These are phyloP conservation scores for Peronospora belbahrii DNA, from an alignment of 352 stramenopile species.

Conservation along the genomic window DNA sequence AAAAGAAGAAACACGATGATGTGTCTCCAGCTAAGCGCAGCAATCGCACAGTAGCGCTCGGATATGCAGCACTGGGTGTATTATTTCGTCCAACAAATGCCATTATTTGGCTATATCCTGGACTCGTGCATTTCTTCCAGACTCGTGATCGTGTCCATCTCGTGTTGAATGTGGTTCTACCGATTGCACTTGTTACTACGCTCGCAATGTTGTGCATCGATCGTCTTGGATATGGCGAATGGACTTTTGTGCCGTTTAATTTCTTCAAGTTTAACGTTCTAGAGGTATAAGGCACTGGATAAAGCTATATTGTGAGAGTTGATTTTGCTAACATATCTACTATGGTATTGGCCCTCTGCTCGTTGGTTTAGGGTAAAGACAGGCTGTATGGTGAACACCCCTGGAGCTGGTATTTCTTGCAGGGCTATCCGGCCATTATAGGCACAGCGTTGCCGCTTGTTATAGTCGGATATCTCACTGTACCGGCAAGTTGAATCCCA, in stretches of 20 bases:
- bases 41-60: conserved; percentile 39
- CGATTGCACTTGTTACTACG: conserved; percentile 49
- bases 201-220: conserved; percentile 67
- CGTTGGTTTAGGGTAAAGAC: conserved; percentile 51
- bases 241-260: conserved; percentile 82
- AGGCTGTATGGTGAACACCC: conserved; percentile 73
- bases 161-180: conserved; percentile 40
- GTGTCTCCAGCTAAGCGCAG: conserved; percentile 15
- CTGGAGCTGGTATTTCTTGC: conserved; percentile 80
- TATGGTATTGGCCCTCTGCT: not conserved
- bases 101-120: conserved; percentile 70
- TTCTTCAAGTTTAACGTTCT: conserved; percentile 86
- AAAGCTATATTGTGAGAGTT: not conserved
- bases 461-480: conserved; percentile 51
- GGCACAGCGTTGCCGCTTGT: conserved; percentile 40
- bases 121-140: conserved; percentile 44
- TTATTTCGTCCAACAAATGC: conserved; percentile 78
- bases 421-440: conserved; percentile 68
- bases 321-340: not conserved
- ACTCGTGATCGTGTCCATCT: conserved; percentile 32
- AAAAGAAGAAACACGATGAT: conserved; percentile 34
- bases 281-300: conserved; percentile 40
- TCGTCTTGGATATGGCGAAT: conserved; percentile 63
- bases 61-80: conserved; percentile 57
- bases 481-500: conserved; percentile 26